Evolutionary conservation across 306 rosid genomes (phyloP).

Genomic region (Rosa persica): DNA sequence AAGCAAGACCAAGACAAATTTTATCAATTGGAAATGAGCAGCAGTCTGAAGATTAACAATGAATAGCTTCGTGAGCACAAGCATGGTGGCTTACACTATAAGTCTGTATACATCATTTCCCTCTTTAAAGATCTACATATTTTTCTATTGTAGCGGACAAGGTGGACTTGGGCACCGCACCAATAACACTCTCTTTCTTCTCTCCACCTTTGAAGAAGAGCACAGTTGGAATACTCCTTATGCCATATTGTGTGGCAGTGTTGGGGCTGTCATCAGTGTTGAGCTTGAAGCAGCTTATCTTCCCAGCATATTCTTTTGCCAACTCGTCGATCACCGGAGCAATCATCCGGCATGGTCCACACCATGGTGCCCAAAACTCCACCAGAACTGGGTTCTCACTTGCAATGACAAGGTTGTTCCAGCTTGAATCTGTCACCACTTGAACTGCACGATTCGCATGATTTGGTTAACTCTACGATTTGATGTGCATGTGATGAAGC

Average conservation of each 20-base stretch:
- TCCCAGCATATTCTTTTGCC: conserved; percentile 77
- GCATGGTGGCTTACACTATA: conserved; percentile 5
- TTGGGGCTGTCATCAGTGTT: conserved; percentile 78
- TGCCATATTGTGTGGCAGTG: conserved; percentile 73
- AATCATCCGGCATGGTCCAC: conserved; percentile 91
- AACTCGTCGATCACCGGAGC: conserved; percentile 77
- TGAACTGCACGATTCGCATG: conserved; percentile 44
- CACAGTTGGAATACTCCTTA: conserved; percentile 96
- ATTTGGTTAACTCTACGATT: background rate
- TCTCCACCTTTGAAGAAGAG: conserved; percentile 85
- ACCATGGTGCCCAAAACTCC: conserved; percentile 98
- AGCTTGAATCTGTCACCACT: conserved; percentile 72
- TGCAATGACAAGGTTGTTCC: conserved; percentile 63
- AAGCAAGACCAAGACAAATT: background rate
- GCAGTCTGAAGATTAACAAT: conserved; percentile 10
- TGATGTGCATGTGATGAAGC: background rate
- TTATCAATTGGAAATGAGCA: conserved; percentile 9
- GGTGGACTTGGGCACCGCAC: conserved; percentile 90
- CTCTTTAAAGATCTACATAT: conserved; percentile 45
- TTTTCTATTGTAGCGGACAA: conserved; percentile 68
- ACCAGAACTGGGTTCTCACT: conserved; percentile 79
- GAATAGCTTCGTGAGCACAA: conserved; percentile 19
- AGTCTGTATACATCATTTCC: background rate
- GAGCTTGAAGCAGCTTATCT: conserved; percentile 66
- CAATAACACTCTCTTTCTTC: conserved; percentile 81